Evolutionary conservation across 1,284 basidiomycete species (phyloP).

Genomic region (Apiotrichum siamense): DNA sequence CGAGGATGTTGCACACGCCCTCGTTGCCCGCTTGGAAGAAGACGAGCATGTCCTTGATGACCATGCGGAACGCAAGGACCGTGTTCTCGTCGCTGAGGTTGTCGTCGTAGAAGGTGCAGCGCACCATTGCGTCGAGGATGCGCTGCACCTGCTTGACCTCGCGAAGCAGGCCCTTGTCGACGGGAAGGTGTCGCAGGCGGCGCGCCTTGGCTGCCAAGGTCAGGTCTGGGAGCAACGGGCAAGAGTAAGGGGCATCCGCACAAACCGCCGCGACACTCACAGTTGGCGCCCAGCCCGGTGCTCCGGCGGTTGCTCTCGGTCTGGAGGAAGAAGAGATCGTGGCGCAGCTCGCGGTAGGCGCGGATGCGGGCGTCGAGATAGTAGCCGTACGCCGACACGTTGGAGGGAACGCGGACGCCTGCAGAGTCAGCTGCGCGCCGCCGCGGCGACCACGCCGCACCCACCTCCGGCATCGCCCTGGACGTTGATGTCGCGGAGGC

Average conservation of each 20-base stretch:
- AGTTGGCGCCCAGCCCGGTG: constrained; percentile 39
- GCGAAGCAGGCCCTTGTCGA: constrained; percentile 89
- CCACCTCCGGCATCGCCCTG: constrained; percentile 41
- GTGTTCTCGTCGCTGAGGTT: constrained; percentile 88
- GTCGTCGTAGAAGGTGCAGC: constrained; percentile 85
- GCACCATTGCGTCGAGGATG: constrained; percentile 78
- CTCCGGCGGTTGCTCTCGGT: constrained; percentile 72
- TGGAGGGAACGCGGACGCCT: constrained; percentile 81
- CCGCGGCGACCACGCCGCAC: background rate
- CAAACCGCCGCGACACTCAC: too few species aligned
- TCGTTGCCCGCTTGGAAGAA: constrained; percentile 97
- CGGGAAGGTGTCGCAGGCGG: constrained; percentile 82
- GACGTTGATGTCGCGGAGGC: constrained; percentile 68
- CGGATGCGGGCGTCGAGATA: constrained; percentile 87
- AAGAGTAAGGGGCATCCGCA: too few species aligned
- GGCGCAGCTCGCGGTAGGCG: constrained; percentile 84
- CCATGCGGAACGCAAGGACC: constrained; percentile 81
- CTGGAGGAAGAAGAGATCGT: constrained; percentile 87
- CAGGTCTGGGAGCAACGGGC: background rate
- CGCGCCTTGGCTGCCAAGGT: constrained; percentile 47
- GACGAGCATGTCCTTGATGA: constrained; percentile 94
- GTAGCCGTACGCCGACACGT: constrained; percentile 75
- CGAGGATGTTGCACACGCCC: constrained; percentile 93
- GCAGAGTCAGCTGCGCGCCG: background rate
- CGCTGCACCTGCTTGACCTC: constrained; percentile 88